phyloP scores from a whole-genome alignment of 116 monocot genomes.

The Cymodocea nodosa region DNA sequence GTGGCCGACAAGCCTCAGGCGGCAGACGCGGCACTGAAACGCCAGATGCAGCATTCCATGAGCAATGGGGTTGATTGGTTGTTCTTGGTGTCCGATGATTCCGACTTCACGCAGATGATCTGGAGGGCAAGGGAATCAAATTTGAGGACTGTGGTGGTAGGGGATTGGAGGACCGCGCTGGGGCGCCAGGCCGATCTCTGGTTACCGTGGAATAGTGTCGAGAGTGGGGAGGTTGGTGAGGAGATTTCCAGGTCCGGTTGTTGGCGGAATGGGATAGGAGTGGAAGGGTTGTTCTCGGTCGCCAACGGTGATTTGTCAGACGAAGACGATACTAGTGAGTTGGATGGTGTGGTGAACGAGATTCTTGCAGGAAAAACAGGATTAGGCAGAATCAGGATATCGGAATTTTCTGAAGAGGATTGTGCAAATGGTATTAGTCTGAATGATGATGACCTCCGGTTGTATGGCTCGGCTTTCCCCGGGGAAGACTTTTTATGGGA shows the following conservation, averaged over 20 bases:
- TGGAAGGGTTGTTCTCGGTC: slow-evolving; percentile 4
- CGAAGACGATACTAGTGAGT: slow-evolving; percentile 8
- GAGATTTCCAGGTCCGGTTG: slow-evolving; percentile 8
- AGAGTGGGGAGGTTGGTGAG: slow-evolving; percentile 63
- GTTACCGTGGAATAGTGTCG: slow-evolving; percentile 76
- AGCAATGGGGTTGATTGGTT: slow-evolving; percentile 70
- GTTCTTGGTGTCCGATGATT: slow-evolving; percentile 85
- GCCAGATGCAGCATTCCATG: slow-evolving; percentile 71
- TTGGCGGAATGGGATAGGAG: neutral
- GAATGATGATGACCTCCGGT: slow-evolving; percentile 12
- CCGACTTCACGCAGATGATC: slow-evolving; percentile 68
- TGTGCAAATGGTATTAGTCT: neutral
- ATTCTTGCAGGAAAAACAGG: slow-evolving; percentile 13
- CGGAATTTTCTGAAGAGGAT: slow-evolving; percentile 48
- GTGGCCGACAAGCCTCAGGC: slow-evolving; percentile 91
- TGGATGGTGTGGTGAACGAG: slow-evolving; percentile 37
- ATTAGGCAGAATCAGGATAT: slow-evolving; percentile 12
- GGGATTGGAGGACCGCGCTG: slow-evolving; percentile 45
- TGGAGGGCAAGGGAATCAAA: slow-evolving; percentile 51
- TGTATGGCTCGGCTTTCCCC: slow-evolving; percentile 14
- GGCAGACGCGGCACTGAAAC: slow-evolving; percentile 70
- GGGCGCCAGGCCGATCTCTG: slow-evolving; percentile 67
- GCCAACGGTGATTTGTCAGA: slow-evolving; percentile 5
- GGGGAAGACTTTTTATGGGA: slow-evolving; percentile 23
- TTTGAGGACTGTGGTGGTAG: slow-evolving; percentile 71